Base-by-base conservation (phyloP, 2,329 filamentous ascomycete genomes). In the Aspergillus persii region DNA sequence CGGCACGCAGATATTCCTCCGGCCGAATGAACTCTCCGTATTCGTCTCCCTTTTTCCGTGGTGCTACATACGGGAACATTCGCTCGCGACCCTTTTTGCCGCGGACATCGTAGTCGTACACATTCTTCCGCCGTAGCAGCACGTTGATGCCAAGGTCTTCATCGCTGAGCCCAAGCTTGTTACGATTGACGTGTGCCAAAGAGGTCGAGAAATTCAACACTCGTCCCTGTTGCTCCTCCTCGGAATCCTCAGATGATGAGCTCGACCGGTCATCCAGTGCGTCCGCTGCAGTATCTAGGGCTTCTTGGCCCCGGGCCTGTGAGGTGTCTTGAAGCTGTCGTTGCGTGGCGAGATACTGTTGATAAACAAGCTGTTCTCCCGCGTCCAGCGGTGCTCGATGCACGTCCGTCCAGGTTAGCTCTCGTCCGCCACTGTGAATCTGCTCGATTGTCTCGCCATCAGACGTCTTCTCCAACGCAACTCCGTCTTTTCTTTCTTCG, bases 1-100 rank as follows among this genome's bases (percentile, higher is more conserved):
- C 95, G 0, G 93, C 94, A 59, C 93, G 86, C 1, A 97, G 83
- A 71, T 94, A 99, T 64, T 99, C 95, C 73, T 98, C 95, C 0
- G 94, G 91, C 56, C 92, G 87, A 66, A 99, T 97, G 15, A 96
- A 79, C 64, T 99, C 95, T 59, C 95, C 95, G 76, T 95, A 99
- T 64, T 97, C 94, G 71, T 98, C 95, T 31, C 84, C 86, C 53
- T 92, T 87, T 72, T 87, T 90, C 68, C 91, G 84, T 54, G 92
- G 87, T 27, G 93, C 86, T 1, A 93, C 86, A 55, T 96, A 88
- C 0, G 95, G 95, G 71, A 97, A 98, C 79, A 96, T 90, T 62
- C 92, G 88, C 71, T 99, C 95, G 56, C 93, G 85, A 3, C 95
- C 95, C 71, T 91, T 96, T 74, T 96, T 97, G 39, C 90, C 90